These are phyloP conservation scores for Alternaria brassicicola DNA, from an alignment of 2,329 filamentous ascomycete species.

Conservation along the genomic window DNA sequence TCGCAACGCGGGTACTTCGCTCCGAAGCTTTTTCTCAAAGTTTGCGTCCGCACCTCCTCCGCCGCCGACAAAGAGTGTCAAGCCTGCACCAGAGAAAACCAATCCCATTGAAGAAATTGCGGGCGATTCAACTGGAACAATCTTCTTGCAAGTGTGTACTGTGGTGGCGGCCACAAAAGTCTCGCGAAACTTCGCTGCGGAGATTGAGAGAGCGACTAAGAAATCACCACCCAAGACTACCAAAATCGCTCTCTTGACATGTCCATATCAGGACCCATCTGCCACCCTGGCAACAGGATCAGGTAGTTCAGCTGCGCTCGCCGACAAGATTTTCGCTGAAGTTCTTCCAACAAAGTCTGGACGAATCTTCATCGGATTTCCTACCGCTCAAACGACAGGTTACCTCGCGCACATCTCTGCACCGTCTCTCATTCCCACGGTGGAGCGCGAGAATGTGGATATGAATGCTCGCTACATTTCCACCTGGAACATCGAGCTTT, in stretches of 20 bases:
- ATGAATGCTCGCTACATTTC: conserved; percentile 94
- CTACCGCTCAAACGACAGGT: conserved; percentile 95
- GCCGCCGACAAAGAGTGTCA: conserved; percentile 26
- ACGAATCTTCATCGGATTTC: conserved; percentile 95
- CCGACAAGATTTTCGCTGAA: conserved; percentile 82
- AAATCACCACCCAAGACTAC: conserved; percentile 92
- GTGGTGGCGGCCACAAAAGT: conserved; percentile 81
- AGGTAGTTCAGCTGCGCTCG: conserved; percentile 59
- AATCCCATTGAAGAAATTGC: conserved; percentile 68
- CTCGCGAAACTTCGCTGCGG: conserved; percentile 72
- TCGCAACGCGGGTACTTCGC: conserved; percentile 41
- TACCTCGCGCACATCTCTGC: conserved; percentile 93
- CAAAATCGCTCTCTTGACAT: conserved; percentile 84
- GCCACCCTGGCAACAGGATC: conserved; percentile 65
- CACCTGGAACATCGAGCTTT: conserved; percentile 93
- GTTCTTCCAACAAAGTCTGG: conserved; percentile 89
- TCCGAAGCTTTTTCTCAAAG: conserved; percentile 51
- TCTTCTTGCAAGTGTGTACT: conserved; percentile 88
- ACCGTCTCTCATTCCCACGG: conserved; percentile 93
- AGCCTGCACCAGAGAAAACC: conserved; percentile 26
- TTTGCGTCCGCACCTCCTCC: conserved; percentile 38
- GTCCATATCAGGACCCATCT: conserved; percentile 82
- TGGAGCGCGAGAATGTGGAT: conserved; percentile 95
- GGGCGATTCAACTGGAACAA: conserved; percentile 72
- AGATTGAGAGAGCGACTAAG: conserved; percentile 94